A percentile compares a stretch with the other conserved stretches of the same genome.
Conservation (phyloP, 225 moss, liverwort and hornwort genomes). For the Physcomitrium patens region DNA sequence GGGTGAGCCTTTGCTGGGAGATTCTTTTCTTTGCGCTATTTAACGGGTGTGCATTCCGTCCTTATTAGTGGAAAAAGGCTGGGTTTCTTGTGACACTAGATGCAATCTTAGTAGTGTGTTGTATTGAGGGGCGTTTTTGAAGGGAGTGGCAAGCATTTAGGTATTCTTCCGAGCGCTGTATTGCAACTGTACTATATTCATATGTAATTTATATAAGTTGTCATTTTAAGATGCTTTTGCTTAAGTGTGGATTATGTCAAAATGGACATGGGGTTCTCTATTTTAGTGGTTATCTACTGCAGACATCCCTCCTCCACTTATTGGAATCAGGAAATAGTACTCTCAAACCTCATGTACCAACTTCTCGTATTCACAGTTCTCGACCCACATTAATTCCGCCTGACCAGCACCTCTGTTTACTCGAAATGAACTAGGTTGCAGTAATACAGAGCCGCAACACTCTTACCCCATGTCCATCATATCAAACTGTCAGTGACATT, state of each 20-base stretch:
- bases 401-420: no score
- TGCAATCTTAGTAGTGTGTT: slow-evolving; percentile 25
- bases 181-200: slow-evolving; percentile 46
- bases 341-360: no score
- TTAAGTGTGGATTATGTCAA: background rate
- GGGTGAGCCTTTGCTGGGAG: slow-evolving; percentile 26
- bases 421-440: no score
- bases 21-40: slow-evolving; percentile 16
- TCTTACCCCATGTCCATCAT: no score
- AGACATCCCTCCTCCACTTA: background rate
- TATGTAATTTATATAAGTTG: slow-evolving; percentile 38
- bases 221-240: slow-evolving; percentile 1
- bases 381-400: no score
- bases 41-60: slow-evolving; percentile 24
- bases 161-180: slow-evolving; percentile 39
- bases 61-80: slow-evolving; percentile 24
- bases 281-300: background rate
- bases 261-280: no score
- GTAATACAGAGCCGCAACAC: no score
- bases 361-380: no score
- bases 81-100: slow-evolving; percentile 19
- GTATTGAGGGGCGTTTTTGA: slow-evolving; percentile 35
- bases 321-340: no score
- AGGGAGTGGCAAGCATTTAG: slow-evolving; percentile 42
- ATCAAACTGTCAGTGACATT: no score